Evolutionary conservation across 1,284 basidiomycete species (phyloP).

Genomic region (Heterobasidion irregulare): DNA sequence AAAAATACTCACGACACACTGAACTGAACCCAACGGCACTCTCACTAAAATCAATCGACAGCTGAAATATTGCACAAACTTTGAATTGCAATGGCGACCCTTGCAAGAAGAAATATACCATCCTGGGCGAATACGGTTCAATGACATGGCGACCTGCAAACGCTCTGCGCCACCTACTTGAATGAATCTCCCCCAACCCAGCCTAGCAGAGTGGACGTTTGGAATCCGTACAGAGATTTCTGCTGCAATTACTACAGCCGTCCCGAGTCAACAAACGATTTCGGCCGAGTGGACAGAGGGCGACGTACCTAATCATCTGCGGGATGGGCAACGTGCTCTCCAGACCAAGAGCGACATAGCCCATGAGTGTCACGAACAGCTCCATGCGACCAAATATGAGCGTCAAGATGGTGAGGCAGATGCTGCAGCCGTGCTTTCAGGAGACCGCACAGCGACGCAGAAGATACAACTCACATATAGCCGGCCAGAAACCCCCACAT

Average conservation of each 20-base stretch:
- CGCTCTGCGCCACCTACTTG: constrained; percentile 45
- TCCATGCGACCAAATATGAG: constrained; percentile 65
- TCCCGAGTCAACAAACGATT: neutral
- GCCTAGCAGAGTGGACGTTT: constrained; percentile 71
- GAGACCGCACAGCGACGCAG: neutral
- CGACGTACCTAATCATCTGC: constrained; percentile 59
- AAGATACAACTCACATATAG: constrained; percentile 46
- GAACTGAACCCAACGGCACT: constrained; percentile 17
- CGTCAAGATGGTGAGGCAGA: constrained; percentile 63
- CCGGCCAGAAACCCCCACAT: constrained; percentile 79
- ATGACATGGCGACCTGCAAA: constrained; percentile 1
- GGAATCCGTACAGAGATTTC: constrained; percentile 77
- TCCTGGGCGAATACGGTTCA: constrained; percentile 29
- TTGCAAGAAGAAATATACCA: constrained; percentile 72
- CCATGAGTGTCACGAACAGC: constrained; percentile 59
- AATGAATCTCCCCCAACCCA: constrained; percentile 79
- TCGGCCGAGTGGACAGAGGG: constrained; percentile 10
- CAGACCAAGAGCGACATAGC: constrained; percentile 72
- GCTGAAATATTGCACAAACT: constrained; percentile 73
- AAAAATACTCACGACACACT: constrained; percentile 3
- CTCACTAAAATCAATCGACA: constrained; percentile 69
- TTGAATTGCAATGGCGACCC: constrained; percentile 70
- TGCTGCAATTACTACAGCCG: constrained; percentile 57
- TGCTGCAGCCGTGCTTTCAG: constrained; percentile 39
- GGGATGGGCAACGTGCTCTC: constrained; percentile 81